These are phyloP conservation scores for Arabidopsis arenosa DNA, from an alignment of 345 rosid species.

Conservation along the genomic window DNA sequence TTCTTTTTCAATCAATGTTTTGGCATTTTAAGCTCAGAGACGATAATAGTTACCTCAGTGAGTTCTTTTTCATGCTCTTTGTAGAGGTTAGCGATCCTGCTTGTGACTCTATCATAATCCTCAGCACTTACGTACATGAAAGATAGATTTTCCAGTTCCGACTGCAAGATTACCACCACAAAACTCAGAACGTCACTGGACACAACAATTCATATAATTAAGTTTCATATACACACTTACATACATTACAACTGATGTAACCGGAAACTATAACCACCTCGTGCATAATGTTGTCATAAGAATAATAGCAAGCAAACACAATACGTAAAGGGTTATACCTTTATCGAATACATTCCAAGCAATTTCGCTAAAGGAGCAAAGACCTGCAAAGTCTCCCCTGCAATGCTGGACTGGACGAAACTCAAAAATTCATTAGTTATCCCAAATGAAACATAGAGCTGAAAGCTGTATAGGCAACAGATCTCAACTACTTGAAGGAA, in stretches of 20 bases:
- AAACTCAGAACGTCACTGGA: constrained; percentile 29
- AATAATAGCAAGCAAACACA: constrained; percentile 2
- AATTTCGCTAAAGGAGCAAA: constrained; percentile 98
- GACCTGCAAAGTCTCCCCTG: constrained; percentile 93
- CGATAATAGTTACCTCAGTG: constrained; percentile 58
- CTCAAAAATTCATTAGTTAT: constrained; percentile 41
- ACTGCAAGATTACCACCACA: constrained; percentile 59
- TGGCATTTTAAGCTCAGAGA: constrained; percentile 2
- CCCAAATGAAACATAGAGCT: constrained; percentile 26
- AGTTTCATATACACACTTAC: constrained; percentile 5
- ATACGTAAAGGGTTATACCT: constrained; percentile 55
- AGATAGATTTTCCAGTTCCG: constrained; percentile 94
- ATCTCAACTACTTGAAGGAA: constrained; percentile 22
- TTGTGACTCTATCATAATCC: constrained; percentile 80
- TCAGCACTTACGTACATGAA: constrained; percentile 96
- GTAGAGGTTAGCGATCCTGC: constrained; percentile 82
- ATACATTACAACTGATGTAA: constrained; percentile 7
- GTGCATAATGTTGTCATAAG: background rate
- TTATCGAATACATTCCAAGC: constrained; percentile 96
- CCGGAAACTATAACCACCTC: background rate
- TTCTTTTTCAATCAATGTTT: constrained; percentile 11
- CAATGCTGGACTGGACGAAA: constrained; percentile 86
- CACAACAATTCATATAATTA: constrained; percentile 18
- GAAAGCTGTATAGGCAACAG: constrained; percentile 23
- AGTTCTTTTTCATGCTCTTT: constrained; percentile 92